Conservation (phyloP, 345 rosid species). For the Arabidopsis suecica region DNA sequence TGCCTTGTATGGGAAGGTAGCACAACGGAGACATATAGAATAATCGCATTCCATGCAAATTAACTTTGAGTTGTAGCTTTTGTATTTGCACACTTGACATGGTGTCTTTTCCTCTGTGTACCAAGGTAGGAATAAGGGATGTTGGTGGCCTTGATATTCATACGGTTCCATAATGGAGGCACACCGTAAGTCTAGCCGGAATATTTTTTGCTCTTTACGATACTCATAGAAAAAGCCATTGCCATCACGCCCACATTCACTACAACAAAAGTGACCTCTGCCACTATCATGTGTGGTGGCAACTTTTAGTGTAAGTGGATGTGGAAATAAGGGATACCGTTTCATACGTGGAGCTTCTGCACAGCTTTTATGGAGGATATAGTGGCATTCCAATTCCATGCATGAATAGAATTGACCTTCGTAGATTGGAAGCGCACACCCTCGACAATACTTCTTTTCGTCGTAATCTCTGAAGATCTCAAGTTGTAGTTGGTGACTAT, state of each 20-base stretch:
- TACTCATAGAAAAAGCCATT: neutral
- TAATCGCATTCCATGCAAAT: neutral
- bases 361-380: neutral
- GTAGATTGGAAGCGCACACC: neutral
- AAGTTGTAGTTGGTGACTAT: neutral
- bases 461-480: neutral
- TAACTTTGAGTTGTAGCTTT: neutral
- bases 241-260: neutral
- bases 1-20: neutral
- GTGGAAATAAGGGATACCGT: neutral
- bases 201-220: neutral
- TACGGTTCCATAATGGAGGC: neutral
- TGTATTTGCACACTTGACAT: neutral
- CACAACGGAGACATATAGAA: neutral
- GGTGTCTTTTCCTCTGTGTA: neutral
- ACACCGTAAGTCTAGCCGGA: neutral
- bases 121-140: neutral
- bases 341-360: neutral
- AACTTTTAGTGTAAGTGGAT: neutral
- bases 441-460: neutral
- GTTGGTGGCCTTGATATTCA: neutral
- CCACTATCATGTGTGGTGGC: no score
- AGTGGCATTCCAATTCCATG: neutral
- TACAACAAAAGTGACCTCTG: neutral
- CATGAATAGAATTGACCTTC: neutral